phyloP scores from a whole-genome alignment of 2,329 filamentous ascomycete species.

The Aureobasidium sp. region DNA sequence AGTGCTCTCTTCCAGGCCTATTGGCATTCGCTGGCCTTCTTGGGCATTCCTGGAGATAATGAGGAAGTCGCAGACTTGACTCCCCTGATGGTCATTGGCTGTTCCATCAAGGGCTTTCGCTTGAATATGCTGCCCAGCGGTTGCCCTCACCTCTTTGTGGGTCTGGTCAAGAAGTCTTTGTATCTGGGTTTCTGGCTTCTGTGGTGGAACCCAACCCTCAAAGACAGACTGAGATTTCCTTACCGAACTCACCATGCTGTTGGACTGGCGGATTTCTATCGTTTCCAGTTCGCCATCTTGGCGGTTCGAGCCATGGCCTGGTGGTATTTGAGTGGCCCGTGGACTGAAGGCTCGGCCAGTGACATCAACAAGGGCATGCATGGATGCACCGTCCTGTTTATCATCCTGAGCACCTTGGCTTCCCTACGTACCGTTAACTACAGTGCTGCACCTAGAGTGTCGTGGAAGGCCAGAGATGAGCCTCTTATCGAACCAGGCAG shows the following conservation, averaged over 20 bases:
- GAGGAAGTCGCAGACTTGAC: conserved; percentile 10
- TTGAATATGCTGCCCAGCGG: conserved; percentile 19
- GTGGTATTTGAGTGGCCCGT: conserved; percentile 26
- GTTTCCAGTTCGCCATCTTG: conserved; percentile 55
- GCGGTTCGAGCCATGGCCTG: conserved; percentile 44
- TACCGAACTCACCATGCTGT: conserved; percentile 23
- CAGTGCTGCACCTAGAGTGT: conserved; percentile 10
- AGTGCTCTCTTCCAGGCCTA: conserved; percentile 29
- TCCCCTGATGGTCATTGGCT: conserved; percentile 16
- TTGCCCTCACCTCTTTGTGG: conserved; percentile 23
- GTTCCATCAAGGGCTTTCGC: conserved; percentile 18
- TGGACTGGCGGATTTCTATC: conserved; percentile 56
- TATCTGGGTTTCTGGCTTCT: conserved; percentile 22
- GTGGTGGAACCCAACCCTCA: conserved; percentile 30
- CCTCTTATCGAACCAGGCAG: conserved; percentile 18
- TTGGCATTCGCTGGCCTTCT: conserved; percentile 28
- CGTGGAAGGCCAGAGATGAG: conserved; percentile 13
- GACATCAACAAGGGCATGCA: conserved; percentile 44
- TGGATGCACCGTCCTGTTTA: conserved; percentile 46
- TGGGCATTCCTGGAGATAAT: conserved; percentile 15
- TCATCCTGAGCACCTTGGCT: conserved; percentile 32
- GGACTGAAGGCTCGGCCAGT: conserved; percentile 9
- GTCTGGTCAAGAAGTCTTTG: conserved; percentile 23
- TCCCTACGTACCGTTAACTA: conserved; percentile 16
- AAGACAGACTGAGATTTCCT: conserved; percentile 24